phyloP scores from a whole-genome alignment of 106 monocot genomes.

The Amphibolis antarctica region DNA sequence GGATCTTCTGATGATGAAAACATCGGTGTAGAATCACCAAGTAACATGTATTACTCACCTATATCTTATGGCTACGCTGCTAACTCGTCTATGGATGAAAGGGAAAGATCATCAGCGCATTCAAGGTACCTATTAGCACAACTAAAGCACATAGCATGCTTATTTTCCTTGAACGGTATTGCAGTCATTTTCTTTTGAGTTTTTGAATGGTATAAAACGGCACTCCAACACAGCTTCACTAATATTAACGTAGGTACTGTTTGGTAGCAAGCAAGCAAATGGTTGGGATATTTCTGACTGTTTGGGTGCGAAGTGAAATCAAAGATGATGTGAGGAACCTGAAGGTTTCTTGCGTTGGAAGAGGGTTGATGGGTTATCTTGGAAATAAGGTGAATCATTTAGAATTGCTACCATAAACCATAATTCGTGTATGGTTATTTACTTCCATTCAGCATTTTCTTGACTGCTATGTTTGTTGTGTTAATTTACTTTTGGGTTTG shows the following conservation, averaged over 20 bases:
- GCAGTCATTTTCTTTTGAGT: not conserved
- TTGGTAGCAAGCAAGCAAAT: conserved; percentile 80
- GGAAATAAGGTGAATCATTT: conserved; percentile 49
- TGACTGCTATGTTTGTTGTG: no score
- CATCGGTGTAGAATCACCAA: conserved; percentile 27
- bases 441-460: no score
- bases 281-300: conserved; percentile 71
- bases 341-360: conserved; percentile 71
- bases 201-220: not conserved
- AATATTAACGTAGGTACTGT: conserved; percentile 30
- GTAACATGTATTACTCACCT: conserved; percentile 34
- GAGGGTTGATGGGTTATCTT: conserved; percentile 77
- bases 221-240: not conserved
- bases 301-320: conserved; percentile 56
- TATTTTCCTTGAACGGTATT: not conserved
- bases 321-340: conserved; percentile 60
- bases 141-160: no score
- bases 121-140: conserved; percentile 24
- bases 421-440: no score
- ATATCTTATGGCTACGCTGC: conserved; percentile 31
- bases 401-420: not conserved
- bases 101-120: conserved; percentile 23
- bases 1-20: conserved; percentile 44
- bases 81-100: conserved; percentile 28
- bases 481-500: no score